Base-by-base conservation (phyloP, 2,329 filamentous ascomycete genomes). In the Biscogniauxia marginata region DNA sequence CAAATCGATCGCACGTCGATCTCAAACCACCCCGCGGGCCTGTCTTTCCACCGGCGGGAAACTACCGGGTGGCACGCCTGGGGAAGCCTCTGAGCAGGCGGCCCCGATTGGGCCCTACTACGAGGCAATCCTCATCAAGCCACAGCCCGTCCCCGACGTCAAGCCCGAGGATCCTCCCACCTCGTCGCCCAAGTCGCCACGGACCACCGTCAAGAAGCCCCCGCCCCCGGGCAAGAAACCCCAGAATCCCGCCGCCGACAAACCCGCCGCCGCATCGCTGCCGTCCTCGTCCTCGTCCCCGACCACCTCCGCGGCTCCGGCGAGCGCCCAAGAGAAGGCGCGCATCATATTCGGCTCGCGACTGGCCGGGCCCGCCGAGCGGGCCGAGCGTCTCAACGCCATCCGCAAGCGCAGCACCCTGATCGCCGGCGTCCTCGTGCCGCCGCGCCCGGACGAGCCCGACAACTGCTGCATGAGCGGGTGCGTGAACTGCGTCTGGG, bases 401-500 rank as follows among this genome's bases (percentile, higher is more conserved):
- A 80, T 85, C 34, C 76, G 84, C 11, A 76, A 80, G 13, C 79
- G 83, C 59, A 85, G 85, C 50, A 83, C 78, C 7, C 78, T 85
- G 58, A 79, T 97, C 54, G 92, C 90, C 1, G 93, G 93, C 3
- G 83, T 98, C 1, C 75, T 85, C 18, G 88, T 98, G 4, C 95
- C 95, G 1, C 93, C 92, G 0, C 84, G 84, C 49, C 95, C 95
- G 1, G 82, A 85, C 49, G 93, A 99, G 74, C 95, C 95, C 3
- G 95, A 98, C 68, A 97, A 99, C 70, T 99, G 95, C 81, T 99
- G 95, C 75, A 99, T 99, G 95, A 95, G 90, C 69, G 95, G 95
- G 3, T 99, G 95, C 71, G 93, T 96, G 49, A 93, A 98, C 72
- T 99, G 95, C 73, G 95, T 98, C 2, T 98, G 93, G 93, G 93